phyloP scores from a whole-genome alignment of 495 filamentous ascomycete genomes.

The Penicillium waksmanii region DNA sequence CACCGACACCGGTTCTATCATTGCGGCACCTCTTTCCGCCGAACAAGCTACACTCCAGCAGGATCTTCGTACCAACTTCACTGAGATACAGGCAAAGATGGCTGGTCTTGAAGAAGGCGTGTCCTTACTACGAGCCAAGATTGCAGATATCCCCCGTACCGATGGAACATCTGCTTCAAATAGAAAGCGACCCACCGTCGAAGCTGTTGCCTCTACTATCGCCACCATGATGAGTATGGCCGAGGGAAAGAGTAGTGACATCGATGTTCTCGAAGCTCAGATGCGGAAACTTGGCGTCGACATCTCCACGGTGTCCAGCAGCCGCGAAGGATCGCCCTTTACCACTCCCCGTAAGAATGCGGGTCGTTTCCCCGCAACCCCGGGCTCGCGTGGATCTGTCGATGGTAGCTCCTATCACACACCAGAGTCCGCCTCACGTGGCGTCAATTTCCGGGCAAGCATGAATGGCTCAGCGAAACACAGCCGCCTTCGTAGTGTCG shows the following conservation, averaged over 20 bases:
- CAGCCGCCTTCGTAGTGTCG: constrained; percentile 47
- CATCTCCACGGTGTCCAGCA: constrained; percentile 47
- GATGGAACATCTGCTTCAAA: constrained; percentile 44
- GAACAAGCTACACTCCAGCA: constrained; percentile 82
- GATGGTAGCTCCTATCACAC: constrained; percentile 57
- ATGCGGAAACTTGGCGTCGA: constrained; percentile 71
- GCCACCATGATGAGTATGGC: constrained; percentile 90
- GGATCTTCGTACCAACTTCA: constrained; percentile 73
- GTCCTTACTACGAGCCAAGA: constrained; percentile 77
- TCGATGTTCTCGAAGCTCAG: constrained; percentile 85
- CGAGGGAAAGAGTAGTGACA: constrained; percentile 82
- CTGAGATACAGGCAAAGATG: constrained; percentile 69
- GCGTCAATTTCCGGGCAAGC: constrained; percentile 45
- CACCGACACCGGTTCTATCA: constrained; percentile 61
- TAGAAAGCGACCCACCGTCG: constrained; percentile 74
- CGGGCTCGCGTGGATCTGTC: constrained; percentile 44
- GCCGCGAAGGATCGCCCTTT: constrained; percentile 65
- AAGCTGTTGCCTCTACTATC: constrained; percentile 89
- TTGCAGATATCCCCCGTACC: constrained; percentile 56
- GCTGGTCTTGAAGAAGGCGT: constrained; percentile 79
- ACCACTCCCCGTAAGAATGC: constrained; percentile 55
- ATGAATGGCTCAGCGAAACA: constrained; percentile 51
- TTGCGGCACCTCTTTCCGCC: constrained; percentile 73
- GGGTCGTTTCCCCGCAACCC: constrained; percentile 43
- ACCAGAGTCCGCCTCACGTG: constrained; percentile 53